A percentile compares a stretch with the other conserved stretches of the same genome.
These are phyloP conservation scores for Fusarium sp. DNA, from an alignment of 2,329 filamentous ascomycete genomes.

Conservation along the genomic window DNA sequence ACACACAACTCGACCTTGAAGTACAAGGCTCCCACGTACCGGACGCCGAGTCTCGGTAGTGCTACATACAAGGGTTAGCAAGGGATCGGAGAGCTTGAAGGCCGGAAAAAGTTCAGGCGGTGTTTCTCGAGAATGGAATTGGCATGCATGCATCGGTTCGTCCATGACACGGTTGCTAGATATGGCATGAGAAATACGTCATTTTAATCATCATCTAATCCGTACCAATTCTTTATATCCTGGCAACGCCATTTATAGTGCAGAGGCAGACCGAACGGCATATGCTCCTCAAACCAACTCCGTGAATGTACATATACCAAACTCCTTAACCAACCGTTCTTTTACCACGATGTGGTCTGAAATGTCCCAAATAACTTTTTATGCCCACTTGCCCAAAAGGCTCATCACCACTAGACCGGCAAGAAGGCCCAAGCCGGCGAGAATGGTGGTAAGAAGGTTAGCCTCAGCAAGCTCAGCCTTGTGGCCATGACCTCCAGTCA, in stretches of 20 bases:
- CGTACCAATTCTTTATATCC: slow-evolving; percentile 12
- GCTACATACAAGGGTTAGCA: background rate
- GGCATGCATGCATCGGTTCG: background rate
- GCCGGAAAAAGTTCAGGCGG: background rate
- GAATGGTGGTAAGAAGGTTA: slow-evolving; percentile 59
- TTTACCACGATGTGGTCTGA: slow-evolving; percentile 2
- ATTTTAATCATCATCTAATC: slow-evolving; percentile 19
- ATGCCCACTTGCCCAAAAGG: slow-evolving; percentile 81
- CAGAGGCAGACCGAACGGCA: slow-evolving; percentile 14
- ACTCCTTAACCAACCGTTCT: slow-evolving; percentile 20
- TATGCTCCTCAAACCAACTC: slow-evolving; percentile 25
- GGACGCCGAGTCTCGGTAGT: slow-evolving; percentile 7
- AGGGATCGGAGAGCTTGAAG: background rate
- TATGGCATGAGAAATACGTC: background rate
- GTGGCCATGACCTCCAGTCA: slow-evolving; percentile 59
- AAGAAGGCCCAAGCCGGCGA: slow-evolving; percentile 67
- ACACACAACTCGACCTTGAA: slow-evolving; percentile 45
- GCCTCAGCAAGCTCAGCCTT: slow-evolving; percentile 66
- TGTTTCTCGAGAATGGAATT: background rate
- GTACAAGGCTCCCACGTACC: slow-evolving; percentile 25
- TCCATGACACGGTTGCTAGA: background rate
- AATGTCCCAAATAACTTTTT: slow-evolving; percentile 26
- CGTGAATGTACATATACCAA: slow-evolving; percentile 15
- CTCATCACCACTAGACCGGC: slow-evolving; percentile 77
- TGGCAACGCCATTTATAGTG: slow-evolving; percentile 15